A percentile compares a stretch with the other conserved stretches of the same genome.
Evolutionary conservation across 768 basidiomycete species (phyloP).

Genomic region (Lactarius pseudohatsudake): DNA sequence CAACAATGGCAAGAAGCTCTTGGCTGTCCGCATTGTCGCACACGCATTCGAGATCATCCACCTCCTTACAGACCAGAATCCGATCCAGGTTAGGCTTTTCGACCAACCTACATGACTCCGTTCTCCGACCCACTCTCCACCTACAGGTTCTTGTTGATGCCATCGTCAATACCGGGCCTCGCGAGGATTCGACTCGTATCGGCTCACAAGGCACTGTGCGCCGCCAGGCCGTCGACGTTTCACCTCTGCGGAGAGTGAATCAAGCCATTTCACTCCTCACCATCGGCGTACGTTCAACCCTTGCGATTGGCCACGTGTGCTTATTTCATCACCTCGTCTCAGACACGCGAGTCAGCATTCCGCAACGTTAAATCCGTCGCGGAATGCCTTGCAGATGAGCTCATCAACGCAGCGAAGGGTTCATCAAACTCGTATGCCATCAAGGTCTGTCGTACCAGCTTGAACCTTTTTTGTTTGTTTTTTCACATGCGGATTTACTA

Average conservation of each 20-base stretch:
- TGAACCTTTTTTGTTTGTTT: background rate
- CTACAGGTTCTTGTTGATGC: slow-evolving; percentile 90
- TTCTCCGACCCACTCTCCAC: background rate
- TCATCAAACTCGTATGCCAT: slow-evolving; percentile 99
- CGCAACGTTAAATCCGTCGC: slow-evolving; percentile 99
- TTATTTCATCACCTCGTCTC: slow-evolving; percentile 8
- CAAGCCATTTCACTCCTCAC: slow-evolving; percentile 95
- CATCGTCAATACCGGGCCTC: slow-evolving; percentile 98
- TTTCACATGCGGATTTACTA: background rate
- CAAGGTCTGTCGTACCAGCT: slow-evolving; percentile 61
- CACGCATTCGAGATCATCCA: slow-evolving; percentile 99
- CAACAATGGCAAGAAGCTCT: slow-evolving; percentile 99
- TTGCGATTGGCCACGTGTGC: background rate
- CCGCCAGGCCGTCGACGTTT: slow-evolving; percentile 99
- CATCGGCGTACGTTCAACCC: slow-evolving; percentile 70
- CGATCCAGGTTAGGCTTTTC: slow-evolving; percentile 76
- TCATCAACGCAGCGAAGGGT: slow-evolving; percentile 99
- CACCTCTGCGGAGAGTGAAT: slow-evolving; percentile 96
- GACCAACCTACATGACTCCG: background rate
- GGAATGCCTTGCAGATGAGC: slow-evolving; percentile 98
- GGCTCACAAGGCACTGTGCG: slow-evolving; percentile 99
- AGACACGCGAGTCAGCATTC: slow-evolving; percentile 99
- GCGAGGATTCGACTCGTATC: slow-evolving; percentile 99
- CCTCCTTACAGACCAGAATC: slow-evolving; percentile 99
- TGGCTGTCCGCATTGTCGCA: slow-evolving; percentile 98